These are phyloP conservation scores for Ephemerocybe angulata DNA, from an alignment of 768 basidiomycete species.

Conservation along the genomic window DNA sequence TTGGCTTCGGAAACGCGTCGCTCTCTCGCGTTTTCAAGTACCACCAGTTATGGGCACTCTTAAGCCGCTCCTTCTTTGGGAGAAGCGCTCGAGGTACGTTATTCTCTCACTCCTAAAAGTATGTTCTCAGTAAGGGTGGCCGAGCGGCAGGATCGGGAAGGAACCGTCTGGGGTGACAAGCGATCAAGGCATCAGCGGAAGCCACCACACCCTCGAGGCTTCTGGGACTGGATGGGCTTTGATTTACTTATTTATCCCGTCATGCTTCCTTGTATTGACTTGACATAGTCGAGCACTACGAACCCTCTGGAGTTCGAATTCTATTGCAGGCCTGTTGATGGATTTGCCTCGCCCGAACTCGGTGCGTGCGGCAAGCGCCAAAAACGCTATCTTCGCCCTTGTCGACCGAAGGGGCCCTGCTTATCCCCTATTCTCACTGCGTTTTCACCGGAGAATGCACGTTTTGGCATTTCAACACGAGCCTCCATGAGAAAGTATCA, in stretches of 20 bases:
- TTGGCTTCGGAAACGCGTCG: too few species aligned
- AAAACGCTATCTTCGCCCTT: conserved; percentile 13
- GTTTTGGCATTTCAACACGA: not conserved
- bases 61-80: not conserved
- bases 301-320: conserved; percentile 21
- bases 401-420: not conserved
- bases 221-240: conserved; percentile 15
- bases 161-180: conserved; percentile 1
- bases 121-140: conserved; percentile 1
- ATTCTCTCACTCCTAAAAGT: conserved; percentile 1
- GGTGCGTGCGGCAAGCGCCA: conserved; percentile 18
- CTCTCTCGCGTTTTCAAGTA: too few species aligned
- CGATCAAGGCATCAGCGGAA: conserved; percentile 27
- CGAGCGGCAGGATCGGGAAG: conserved; percentile 7
- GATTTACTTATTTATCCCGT: conserved; percentile 25
- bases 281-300: conserved; percentile 28
- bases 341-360: conserved; percentile 13
- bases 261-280: conserved; percentile 28
- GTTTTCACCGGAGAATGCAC: conserved; percentile 9
- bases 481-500: conserved; percentile 9
- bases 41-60: not conserved
- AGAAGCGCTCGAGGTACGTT: not conserved
- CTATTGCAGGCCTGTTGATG: conserved; percentile 18
- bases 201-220: conserved; percentile 8
- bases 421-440: conserved; percentile 1